Evolutionary conservation across 148 eudicot species (phyloP).

Genomic region (Drosera capensis): DNA sequence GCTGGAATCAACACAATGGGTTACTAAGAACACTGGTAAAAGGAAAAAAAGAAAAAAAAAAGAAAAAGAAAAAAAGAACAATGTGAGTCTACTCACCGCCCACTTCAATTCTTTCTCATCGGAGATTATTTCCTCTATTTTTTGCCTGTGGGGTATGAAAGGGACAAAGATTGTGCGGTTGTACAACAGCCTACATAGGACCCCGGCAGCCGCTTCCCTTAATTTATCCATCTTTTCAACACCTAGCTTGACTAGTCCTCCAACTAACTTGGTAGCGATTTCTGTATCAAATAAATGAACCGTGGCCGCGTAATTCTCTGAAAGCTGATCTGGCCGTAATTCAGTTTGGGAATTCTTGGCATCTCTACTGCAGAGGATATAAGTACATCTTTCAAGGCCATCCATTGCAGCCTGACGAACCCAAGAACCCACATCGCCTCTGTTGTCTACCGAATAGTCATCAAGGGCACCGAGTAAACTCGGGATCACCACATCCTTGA

Average conservation of each 20-base stretch:
- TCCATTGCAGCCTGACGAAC: conserved; percentile 93
- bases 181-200: conserved; percentile 65
- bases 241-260: conserved; percentile 69
- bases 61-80: neutral
- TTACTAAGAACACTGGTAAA: neutral
- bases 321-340: conserved; percentile 6
- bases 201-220: conserved; percentile 75
- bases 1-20: neutral
- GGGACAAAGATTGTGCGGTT: conserved; percentile 41
- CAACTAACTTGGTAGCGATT: conserved; percentile 52
- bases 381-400: conserved; percentile 84
- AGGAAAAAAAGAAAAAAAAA: conserved; percentile 1
- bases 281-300: conserved; percentile 36
- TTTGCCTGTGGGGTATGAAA: conserved; percentile 49
- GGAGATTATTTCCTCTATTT: conserved; percentile 42
- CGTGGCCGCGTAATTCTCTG: conserved; percentile 10
- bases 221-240: conserved; percentile 93
- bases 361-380: conserved; percentile 55
- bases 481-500: conserved; percentile 66
- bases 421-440: conserved; percentile 99
- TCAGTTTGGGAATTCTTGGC: conserved; percentile 11
- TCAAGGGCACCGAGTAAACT: conserved; percentile 71
- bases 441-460: conserved; percentile 88
- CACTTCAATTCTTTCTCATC: conserved; percentile 37
- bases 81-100: conserved; percentile 46